These are phyloP conservation scores for Iris macrosiphon DNA, from an alignment of 106 monocot species.

Conservation along the genomic window DNA sequence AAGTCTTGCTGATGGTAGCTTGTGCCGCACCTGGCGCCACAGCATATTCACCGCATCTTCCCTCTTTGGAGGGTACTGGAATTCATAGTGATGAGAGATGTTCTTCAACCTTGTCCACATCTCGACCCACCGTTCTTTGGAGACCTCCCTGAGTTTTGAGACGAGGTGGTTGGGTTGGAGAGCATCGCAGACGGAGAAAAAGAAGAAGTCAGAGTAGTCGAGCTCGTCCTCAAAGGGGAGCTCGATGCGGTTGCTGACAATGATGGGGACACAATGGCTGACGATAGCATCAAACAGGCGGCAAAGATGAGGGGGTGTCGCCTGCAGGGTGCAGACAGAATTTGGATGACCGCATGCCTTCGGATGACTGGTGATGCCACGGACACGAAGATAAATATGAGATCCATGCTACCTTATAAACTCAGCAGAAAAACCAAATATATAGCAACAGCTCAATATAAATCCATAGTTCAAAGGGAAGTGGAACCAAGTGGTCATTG, in stretches of 20 bases:
- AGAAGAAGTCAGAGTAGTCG: conserved; percentile 77
- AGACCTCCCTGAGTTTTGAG: conserved; percentile 42
- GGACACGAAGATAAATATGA: background rate
- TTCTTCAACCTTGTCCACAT: conserved; percentile 78
- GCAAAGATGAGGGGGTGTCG: conserved; percentile 94
- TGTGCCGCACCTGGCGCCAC: conserved; percentile 73
- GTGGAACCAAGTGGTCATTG: background rate
- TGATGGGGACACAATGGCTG: conserved; percentile 91
- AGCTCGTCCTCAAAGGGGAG: conserved; percentile 90
- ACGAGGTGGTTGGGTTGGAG: conserved; percentile 52
- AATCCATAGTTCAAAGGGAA: background rate
- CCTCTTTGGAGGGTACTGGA: conserved; percentile 48
- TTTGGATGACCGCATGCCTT: conserved; percentile 89
- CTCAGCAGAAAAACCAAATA: no score
- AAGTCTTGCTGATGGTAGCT: conserved; percentile 61
- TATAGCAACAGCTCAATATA: no score
- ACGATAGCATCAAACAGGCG: conserved; percentile 93
- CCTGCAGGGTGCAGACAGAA: conserved; percentile 96
- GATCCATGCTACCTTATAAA: no score
- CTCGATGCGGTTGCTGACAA: conserved; percentile 81
- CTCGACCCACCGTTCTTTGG: conserved; percentile 55
- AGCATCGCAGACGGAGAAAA: conserved; percentile 70
- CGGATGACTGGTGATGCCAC: conserved; percentile 40
- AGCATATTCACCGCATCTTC: conserved; percentile 94
- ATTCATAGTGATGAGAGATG: conserved; percentile 73